Conservation (phyloP, 2,329 filamentous ascomycete species). For the Parastagonospora nodorum region DNA sequence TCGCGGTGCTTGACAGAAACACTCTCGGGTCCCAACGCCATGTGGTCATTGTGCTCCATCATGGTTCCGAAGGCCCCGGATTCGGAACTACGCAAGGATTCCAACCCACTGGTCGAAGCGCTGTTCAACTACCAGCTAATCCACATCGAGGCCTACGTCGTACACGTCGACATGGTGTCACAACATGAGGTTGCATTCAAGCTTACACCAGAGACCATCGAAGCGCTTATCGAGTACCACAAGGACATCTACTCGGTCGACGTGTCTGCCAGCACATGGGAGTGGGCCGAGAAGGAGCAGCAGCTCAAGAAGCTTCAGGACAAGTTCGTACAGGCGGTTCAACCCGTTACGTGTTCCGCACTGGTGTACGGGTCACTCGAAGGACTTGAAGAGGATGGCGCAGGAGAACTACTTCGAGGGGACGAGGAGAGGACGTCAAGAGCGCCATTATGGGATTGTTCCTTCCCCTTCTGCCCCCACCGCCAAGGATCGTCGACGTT, state of each 20-base stretch:
- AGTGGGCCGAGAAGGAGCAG: slow-evolving; percentile 95
- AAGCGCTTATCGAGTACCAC: slow-evolving; percentile 91
- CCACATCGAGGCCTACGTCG: slow-evolving; percentile 95
- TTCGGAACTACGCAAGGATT: slow-evolving; percentile 78
- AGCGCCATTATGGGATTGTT: slow-evolving; percentile 81
- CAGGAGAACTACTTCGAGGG: slow-evolving; percentile 89
- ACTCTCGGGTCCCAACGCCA: slow-evolving; percentile 83
- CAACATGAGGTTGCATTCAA: slow-evolving; percentile 98
- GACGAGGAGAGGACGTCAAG: slow-evolving; percentile 93
- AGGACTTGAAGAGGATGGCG: slow-evolving; percentile 94
- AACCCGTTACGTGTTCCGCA: slow-evolving; percentile 97
- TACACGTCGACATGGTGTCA: slow-evolving; percentile 98
- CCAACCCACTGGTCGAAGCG: slow-evolving; percentile 81
- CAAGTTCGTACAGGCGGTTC: slow-evolving; percentile 91
- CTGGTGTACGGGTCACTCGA: slow-evolving; percentile 86
- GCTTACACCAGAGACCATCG: slow-evolving; percentile 92
- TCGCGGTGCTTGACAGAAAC: slow-evolving; percentile 94
- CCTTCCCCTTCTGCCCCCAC: slow-evolving; percentile 82
- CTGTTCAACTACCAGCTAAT: slow-evolving; percentile 92
- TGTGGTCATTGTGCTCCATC: slow-evolving; percentile 92
- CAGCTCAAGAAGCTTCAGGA: slow-evolving; percentile 98
- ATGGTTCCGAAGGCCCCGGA: slow-evolving; percentile 92
- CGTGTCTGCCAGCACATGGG: slow-evolving; percentile 84
- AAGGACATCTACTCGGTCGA: slow-evolving; percentile 93
- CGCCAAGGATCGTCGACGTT: slow-evolving; percentile 86